A percentile compares a stretch with the other conserved stretches of the same genome.
phyloP scores from a whole-genome alignment of 805 yeast species.

The Saturnispora bothae region DNA sequence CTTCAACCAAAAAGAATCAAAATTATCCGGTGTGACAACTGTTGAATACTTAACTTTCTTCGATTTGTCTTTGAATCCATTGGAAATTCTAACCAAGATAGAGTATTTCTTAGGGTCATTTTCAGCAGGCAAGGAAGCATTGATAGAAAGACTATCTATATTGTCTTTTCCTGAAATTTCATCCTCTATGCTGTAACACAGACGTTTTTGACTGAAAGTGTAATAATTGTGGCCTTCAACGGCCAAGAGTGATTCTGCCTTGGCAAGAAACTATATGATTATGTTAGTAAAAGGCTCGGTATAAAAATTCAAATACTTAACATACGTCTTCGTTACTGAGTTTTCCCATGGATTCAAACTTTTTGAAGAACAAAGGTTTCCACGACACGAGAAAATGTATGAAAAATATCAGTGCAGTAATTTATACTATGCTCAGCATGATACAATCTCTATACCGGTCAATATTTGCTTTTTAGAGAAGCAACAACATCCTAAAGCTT shows the following conservation, averaged over 20 bases:
- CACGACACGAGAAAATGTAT: no score
- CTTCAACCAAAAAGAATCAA: conserved; percentile 68
- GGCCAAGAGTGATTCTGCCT: conserved; percentile 16
- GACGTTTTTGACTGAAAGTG: conserved; percentile 50
- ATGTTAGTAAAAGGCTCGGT: no score
- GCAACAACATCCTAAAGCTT: no score
- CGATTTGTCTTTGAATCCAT: conserved; percentile 42
- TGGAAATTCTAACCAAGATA: conserved; percentile 57
- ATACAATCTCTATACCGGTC: no score
- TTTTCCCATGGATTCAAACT: no score
- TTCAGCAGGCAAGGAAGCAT: background rate
- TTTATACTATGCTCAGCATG: no score
- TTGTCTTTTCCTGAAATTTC: conserved; percentile 9
- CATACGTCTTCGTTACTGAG: no score
- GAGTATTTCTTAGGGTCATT: conserved; percentile 30
- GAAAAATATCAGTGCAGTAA: no score
- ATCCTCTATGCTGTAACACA: conserved; percentile 18
- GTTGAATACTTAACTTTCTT: conserved; percentile 60
- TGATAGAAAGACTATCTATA: background rate
- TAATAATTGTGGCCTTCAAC: conserved; percentile 32
- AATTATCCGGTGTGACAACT: conserved; percentile 46
- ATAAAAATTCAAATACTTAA: no score
- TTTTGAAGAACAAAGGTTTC: no score
- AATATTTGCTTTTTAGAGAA: no score
- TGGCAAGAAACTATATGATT: conserved; percentile 19